Percentiles rank a stretch among this genome's conserved stretches.
phyloP scores from a whole-genome alignment of 768 basidiomycete species.

The Suillus subaureus region DNA sequence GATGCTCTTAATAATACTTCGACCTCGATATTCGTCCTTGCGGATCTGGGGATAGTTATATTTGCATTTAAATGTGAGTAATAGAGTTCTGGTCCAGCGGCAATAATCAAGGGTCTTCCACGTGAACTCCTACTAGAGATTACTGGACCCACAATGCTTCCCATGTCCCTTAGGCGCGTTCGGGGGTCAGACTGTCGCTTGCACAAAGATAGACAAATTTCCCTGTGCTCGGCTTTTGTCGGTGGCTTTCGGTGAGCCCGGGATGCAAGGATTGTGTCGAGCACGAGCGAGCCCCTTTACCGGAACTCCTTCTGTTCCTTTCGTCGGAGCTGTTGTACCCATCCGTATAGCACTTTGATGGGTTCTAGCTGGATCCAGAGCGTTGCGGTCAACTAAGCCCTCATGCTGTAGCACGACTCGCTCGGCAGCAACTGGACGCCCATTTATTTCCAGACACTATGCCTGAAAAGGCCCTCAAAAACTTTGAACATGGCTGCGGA shows the following conservation, averaged over 20 bases:
- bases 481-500: too few species aligned
- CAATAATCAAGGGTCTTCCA: constrained; percentile 17
- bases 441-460: not conserved
- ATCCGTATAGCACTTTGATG: not conserved
- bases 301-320: constrained; percentile 9
- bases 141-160: not conserved
- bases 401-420: not conserved
- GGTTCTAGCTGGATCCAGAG: not conserved
- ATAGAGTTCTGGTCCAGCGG: constrained; percentile 20
- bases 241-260: constrained; percentile 1
- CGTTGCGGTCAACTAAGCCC: not conserved
- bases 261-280: not conserved
- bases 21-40: not conserved
- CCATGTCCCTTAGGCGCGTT: constrained; percentile 2
- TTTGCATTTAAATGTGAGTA: constrained; percentile 20
- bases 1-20: constrained; percentile 4
- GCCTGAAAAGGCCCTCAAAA: not conserved
- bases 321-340: not conserved
- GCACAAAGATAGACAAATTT: not conserved
- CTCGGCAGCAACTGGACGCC: not conserved
- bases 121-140: constrained; percentile 15
- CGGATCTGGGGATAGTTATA: constrained; percentile 8
- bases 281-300: not conserved
- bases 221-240: constrained; percentile 5
- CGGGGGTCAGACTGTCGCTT: not conserved